Percentiles rank a stretch among this genome's conserved stretches.
Conservation (phyloP, 1,139 yeast genomes). For the Suhomyces taliae region DNA sequence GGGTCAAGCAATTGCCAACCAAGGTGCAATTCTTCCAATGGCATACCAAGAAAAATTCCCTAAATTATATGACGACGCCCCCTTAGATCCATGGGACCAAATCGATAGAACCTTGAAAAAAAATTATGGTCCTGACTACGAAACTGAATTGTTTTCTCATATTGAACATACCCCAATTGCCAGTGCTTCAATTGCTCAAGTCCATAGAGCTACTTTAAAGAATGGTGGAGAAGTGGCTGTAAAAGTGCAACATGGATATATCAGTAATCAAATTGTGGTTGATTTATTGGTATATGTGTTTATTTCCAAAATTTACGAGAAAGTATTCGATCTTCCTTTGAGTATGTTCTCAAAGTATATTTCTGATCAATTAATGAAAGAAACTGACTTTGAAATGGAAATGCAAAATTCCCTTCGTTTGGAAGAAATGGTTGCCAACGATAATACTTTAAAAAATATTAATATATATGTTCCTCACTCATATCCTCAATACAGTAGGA, state of each 20-base stretch:
- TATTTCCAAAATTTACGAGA: conserved; percentile 55
- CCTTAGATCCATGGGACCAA: conserved; percentile 60
- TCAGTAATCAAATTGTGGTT: conserved; percentile 54
- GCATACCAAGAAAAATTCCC: conserved; percentile 58
- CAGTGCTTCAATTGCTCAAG: conserved; percentile 76
- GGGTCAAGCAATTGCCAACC: conserved; percentile 77
- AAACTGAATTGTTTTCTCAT: conserved; percentile 41
- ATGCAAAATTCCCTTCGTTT: conserved; percentile 46
- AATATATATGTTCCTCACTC: conserved; percentile 51
- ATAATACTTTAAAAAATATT: conserved; percentile 20
- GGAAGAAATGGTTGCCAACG: conserved; percentile 21
- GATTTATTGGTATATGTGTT: conserved; percentile 60
- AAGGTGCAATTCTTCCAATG: conserved; percentile 64
- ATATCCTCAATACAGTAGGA: conserved; percentile 46
- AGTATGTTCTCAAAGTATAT: conserved; percentile 57
- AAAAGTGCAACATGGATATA: conserved; percentile 66
- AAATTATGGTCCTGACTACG: conserved; percentile 50
- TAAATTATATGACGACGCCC: conserved; percentile 68
- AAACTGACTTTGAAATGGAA: conserved; percentile 62
- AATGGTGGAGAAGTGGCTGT: conserved; percentile 63
- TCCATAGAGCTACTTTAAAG: conserved; percentile 54
- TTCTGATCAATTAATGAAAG: conserved; percentile 56
- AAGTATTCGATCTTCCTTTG: conserved; percentile 64
- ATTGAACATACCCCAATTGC: conserved; percentile 61
- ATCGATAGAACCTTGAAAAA: conserved; percentile 46